phyloP scores from a whole-genome alignment of 2,329 filamentous ascomycete species.

The Pyrenophora graminea region DNA sequence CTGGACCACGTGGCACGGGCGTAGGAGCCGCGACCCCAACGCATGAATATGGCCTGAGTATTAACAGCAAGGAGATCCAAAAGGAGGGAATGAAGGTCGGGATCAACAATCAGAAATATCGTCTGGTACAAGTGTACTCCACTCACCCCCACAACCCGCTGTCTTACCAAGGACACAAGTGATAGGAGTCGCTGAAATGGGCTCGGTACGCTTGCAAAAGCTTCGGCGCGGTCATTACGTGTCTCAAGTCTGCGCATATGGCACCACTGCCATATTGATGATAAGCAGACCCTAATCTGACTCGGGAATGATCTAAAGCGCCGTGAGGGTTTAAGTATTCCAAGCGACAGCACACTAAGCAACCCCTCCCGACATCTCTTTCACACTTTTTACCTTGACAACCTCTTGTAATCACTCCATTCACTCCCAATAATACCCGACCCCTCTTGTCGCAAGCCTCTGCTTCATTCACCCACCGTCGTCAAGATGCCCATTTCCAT shows the following conservation, averaged over 20 bases:
- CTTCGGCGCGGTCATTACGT: slow-evolving; percentile 7
- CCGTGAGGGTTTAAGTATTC: neutral
- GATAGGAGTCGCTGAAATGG: slow-evolving; percentile 4
- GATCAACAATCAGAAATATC: neutral
- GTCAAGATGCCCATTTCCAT: slow-evolving; percentile 19
- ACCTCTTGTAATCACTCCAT: neutral
- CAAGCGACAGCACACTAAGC: neutral
- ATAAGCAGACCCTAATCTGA: slow-evolving; percentile 8
- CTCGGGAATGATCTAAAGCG: slow-evolving; percentile 4
- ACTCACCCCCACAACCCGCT: slow-evolving; percentile 4
- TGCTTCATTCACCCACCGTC: neutral
- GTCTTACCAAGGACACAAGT: neutral
- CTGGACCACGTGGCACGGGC: neutral
- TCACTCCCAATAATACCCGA: neutral
- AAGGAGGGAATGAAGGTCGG: slow-evolving; percentile 1
- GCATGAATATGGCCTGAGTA: no score
- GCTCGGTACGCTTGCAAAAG: slow-evolving; percentile 8
- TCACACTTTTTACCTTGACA: neutral
- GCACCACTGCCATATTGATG: slow-evolving; percentile 1
- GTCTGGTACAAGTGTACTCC: neutral
- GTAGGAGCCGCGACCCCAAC: neutral
- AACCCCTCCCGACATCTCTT: neutral
- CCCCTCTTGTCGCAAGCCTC: no score
- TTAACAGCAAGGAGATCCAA: neutral
- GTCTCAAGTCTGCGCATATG: slow-evolving; percentile 2